Percentiles rank a stretch among this genome's conserved stretches.
Conservation (phyloP, 192 early-diverging fungal species). For the Mortierella hygrophila region DNA sequence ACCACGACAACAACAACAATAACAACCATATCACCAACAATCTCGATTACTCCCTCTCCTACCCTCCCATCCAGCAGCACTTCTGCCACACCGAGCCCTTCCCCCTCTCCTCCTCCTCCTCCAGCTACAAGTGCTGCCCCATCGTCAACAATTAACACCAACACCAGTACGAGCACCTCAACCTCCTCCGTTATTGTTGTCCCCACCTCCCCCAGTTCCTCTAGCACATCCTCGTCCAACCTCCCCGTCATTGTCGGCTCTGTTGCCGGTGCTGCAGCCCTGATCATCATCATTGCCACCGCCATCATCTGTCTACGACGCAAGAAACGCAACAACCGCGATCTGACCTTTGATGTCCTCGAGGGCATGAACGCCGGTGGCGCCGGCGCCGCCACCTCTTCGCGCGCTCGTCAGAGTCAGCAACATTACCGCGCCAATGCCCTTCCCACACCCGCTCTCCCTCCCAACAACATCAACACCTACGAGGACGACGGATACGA, state of each 20-base stretch:
- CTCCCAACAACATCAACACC: slow-evolving; percentile 3
- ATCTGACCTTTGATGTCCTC: slow-evolving; percentile 45
- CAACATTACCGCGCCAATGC: slow-evolving; percentile 15
- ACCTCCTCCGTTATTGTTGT: background rate
- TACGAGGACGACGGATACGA: slow-evolving; percentile 47
- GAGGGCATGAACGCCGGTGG: slow-evolving; percentile 28
- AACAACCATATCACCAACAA: background rate
- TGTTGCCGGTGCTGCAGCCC: slow-evolving; percentile 22
- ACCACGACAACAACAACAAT: background rate
- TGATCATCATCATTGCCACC: slow-evolving; percentile 37
- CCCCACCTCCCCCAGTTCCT: background rate
- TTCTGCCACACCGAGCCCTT: background rate
- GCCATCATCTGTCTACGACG: slow-evolving; percentile 50
- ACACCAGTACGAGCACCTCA: background rate
- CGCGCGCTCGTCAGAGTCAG: slow-evolving; percentile 7
- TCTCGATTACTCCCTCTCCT: background rate
- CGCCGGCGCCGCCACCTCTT: background rate
- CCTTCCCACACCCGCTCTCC: slow-evolving; percentile 9
- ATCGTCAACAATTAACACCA: background rate
- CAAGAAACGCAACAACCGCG: slow-evolving; percentile 25
- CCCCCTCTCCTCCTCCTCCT: background rate
- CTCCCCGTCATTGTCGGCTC: slow-evolving; percentile 47
- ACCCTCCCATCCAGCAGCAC: background rate
- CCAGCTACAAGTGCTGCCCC: background rate
- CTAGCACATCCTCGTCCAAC: slow-evolving; percentile 13